Base-by-base conservation (phyloP, 805 yeast genomes). In the Hanseniaspora lachancei region DNA sequence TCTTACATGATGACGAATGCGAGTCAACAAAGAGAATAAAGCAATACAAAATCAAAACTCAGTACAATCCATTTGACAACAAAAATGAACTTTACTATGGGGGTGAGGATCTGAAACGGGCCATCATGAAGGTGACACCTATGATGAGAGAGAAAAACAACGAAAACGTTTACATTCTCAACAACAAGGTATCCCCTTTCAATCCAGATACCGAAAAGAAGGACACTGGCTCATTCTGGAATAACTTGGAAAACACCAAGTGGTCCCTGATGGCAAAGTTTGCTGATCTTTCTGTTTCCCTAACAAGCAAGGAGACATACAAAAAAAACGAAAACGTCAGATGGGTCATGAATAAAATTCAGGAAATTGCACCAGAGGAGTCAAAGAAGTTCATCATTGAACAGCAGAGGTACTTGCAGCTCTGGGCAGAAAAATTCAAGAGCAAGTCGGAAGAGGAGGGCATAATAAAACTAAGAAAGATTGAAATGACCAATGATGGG, bases 1-100 rank as follows among this genome's bases (percentile, higher is more conserved):
- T 89, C 67, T 89, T 93, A 72, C 98, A 93, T 68, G 98, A 93
- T 64, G 84, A 86, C 55, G 89, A 86, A 62, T 79, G 84, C 36
- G 82, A 86, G 7, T 84, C 91, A 42, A 87, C 95, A 0, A 70
- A 76, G 50, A 69, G 76, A 58, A 82, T 78, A 59, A 84, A 81
- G 59, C 76, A 77, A 51, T 65, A 77, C 54, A 40, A 42, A 27
- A 76, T 82, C 54, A 79, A 78, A 61, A 78, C 79, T 62, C 71
- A 77, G 15, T 88, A 89, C 66, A 86, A 84, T 57, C 89, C 95
- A 0, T 89, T 88, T 66, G 77, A 78, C 16, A 72, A 73, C 40
- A 67, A 71, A 1, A 73, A 72, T 27, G 76, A 74, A 38, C 66
- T 87, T 41, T 85, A 81, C 61, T 93, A 97, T 97, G 98, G 99